These are phyloP conservation scores for Biscogniauxia marginata DNA, from an alignment of 2,329 filamentous ascomycete genomes.

Conservation along the genomic window DNA sequence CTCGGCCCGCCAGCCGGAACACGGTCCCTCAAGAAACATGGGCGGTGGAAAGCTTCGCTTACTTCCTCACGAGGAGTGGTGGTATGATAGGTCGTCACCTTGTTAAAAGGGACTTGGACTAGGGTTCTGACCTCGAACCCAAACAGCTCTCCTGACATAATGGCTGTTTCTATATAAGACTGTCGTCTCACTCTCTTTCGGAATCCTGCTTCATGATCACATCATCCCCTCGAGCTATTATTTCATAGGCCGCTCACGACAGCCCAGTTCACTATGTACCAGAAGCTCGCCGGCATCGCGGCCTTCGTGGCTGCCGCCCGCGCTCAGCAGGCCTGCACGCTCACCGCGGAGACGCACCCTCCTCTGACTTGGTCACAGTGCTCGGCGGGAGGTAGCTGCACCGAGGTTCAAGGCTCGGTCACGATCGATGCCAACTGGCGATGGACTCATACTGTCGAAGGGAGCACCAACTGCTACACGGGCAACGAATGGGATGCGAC, in stretches of 20 bases:
- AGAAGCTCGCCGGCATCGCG: constrained; percentile 31
- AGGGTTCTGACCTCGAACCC: constrained; percentile 3
- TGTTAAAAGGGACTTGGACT: background rate
- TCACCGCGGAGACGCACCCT: constrained; percentile 44
- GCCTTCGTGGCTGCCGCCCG: constrained; percentile 38
- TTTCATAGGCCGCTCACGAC: background rate
- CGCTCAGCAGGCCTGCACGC: constrained; percentile 43
- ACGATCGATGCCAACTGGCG: constrained; percentile 52
- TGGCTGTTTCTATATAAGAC: constrained; percentile 17
- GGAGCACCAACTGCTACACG: constrained; percentile 47
- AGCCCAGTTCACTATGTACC: constrained; percentile 21
- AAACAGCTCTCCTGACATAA: background rate
- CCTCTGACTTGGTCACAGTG: constrained; percentile 45
- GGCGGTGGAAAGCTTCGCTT: background rate
- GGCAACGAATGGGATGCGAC: constrained; percentile 39
- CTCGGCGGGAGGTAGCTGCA: constrained; percentile 41
- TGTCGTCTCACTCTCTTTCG: constrained; percentile 14
- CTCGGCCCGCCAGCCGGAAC: constrained; percentile 20
- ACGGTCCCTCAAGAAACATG: constrained; percentile 7
- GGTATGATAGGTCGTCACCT: background rate
- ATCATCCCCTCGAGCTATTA: constrained; percentile 1
- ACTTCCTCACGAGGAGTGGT: background rate
- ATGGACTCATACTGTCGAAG: constrained; percentile 43
- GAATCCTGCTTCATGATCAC: constrained; percentile 12
- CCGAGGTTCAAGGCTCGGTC: constrained; percentile 40